Evolutionary conservation across 1,284 basidiomycete species (phyloP).

Genomic region (Rhizoctonia solani): DNA sequence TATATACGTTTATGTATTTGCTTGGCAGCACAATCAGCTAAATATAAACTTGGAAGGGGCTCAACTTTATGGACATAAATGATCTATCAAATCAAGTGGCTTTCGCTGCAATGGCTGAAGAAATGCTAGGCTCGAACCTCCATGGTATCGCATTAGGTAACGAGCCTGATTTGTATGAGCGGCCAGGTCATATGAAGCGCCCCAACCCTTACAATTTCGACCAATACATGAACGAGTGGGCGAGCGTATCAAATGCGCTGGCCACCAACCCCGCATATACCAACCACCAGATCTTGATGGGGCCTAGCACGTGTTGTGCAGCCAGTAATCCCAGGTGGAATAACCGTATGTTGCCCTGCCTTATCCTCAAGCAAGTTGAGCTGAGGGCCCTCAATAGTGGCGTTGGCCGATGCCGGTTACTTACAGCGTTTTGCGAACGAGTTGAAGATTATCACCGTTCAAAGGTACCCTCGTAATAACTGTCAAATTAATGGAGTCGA

Average conservation of each 20-base stretch:
- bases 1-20: too few relatives aligned
- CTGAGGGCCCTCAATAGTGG: not conserved
- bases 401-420: constrained; percentile 28
- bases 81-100: constrained; percentile 30
- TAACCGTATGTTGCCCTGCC: constrained; percentile 37
- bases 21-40: not conserved
- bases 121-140: constrained; percentile 30
- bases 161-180: constrained; percentile 35
- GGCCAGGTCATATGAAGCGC: constrained; percentile 5
- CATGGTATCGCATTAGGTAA: constrained; percentile 35
- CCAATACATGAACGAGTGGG: constrained; percentile 40
- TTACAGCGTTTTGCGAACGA: constrained; percentile 25
- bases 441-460: constrained; percentile 31
- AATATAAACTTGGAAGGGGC: not conserved
- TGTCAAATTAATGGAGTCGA: constrained; percentile 27
- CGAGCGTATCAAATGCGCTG: constrained; percentile 22
- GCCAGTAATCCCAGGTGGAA: constrained; percentile 42
- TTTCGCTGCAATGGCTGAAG: constrained; percentile 19
- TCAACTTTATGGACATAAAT: constrained; percentile 4
- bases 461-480: constrained; percentile 38
- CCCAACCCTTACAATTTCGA: constrained; percentile 74
- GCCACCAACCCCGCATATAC: constrained; percentile 24
- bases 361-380: not conserved
- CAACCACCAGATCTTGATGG: constrained; percentile 55
- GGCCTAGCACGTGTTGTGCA: constrained; percentile 59